phyloP scores from a whole-genome alignment of 2,329 filamentous ascomycete genomes.

The Fusarium pseudograminearum region DNA sequence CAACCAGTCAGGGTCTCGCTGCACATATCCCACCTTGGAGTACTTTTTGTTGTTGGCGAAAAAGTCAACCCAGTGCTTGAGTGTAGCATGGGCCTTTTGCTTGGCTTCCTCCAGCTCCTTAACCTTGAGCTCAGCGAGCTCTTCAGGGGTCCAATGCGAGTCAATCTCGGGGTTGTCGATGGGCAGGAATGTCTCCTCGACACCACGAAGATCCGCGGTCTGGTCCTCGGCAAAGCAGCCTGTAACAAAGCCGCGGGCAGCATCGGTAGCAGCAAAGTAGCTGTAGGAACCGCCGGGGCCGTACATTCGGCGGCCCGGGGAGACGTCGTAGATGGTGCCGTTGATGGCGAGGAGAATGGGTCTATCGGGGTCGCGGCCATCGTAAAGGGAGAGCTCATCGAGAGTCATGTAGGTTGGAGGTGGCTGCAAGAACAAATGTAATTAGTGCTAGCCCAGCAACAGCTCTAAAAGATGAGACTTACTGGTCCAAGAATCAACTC shows the following conservation, averaged over 20 bases:
- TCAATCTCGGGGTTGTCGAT: slow-evolving; percentile 73
- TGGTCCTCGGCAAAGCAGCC: slow-evolving; percentile 91
- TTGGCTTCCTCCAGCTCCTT: slow-evolving; percentile 74
- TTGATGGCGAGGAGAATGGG: slow-evolving; percentile 94
- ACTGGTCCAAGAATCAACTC: slow-evolving; percentile 47
- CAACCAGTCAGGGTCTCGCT: slow-evolving; percentile 70
- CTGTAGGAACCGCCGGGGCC: slow-evolving; percentile 88
- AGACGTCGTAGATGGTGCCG: slow-evolving; percentile 87
- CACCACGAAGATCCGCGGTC: slow-evolving; percentile 85
- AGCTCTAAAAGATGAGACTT: slow-evolving; percentile 16
- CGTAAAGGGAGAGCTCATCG: slow-evolving; percentile 77
- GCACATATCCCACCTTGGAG: slow-evolving; percentile 80
- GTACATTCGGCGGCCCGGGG: slow-evolving; percentile 75
- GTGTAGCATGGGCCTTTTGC: slow-evolving; percentile 72
- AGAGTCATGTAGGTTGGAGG: slow-evolving; percentile 79
- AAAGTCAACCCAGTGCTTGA: slow-evolving; percentile 86
- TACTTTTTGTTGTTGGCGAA: slow-evolving; percentile 87
- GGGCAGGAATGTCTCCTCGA: slow-evolving; percentile 85
- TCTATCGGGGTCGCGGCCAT: slow-evolving; percentile 78
- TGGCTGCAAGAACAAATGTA: slow-evolving; percentile 51
- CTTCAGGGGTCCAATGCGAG: slow-evolving; percentile 64
- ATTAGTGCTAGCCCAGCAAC: slow-evolving; percentile 15
- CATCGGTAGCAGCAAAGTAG: slow-evolving; percentile 88
- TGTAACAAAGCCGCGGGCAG: slow-evolving; percentile 89
- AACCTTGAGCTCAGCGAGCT: slow-evolving; percentile 66